Base-by-base conservation (phyloP, 495 filamentous ascomycete species). In the Tuber brumale region DNA sequence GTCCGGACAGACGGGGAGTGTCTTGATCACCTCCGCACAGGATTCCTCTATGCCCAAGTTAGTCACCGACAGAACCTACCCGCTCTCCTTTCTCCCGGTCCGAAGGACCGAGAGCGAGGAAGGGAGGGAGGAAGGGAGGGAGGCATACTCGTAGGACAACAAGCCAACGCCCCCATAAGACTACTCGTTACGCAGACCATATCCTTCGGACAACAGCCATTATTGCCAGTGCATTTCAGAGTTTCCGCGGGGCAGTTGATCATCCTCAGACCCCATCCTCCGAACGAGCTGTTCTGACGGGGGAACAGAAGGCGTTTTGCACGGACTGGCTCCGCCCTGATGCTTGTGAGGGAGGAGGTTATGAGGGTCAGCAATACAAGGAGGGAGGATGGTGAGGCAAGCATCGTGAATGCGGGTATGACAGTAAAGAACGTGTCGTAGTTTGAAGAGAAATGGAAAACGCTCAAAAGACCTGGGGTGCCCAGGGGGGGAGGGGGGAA, bases 1-100 rank as follows among this genome's bases (percentile, higher is more conserved):
- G n/a, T 71, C 39, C 12, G 61, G n/a, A 39, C 73, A 75, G 86
- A 66, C 57, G 12, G 57, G 57, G 27, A 66, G 1, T 18, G 57
- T 66, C 27, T 31, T 2, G 16, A 66, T 66, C 57, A 66, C 57
- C 57, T 66, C 57, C 10, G 8, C 57, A 12, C 57, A 66, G n/a
- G 57, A 31, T 66, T 66, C 57, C 57, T 66, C 57, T 66, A 16
- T 66, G 3, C 57, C 16, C 9, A 16, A 12, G 9, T 57, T 27
- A 57, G 48, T 27, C 48, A 27, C 0, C 9, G 48, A 57, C 8
- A n/a, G n/a, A 27, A 57, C 48, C 2, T 27, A n/a, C 23, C 23
- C 23, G 10, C 9, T 12, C 48, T 27, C 23, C 9, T 23, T n/a
- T 7, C 9, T n/a, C 21, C 19, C 7, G 9, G 0, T 9, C 21